Conservation (phyloP, 2,329 filamentous ascomycete genomes). For the Exophiala viscosa region DNA sequence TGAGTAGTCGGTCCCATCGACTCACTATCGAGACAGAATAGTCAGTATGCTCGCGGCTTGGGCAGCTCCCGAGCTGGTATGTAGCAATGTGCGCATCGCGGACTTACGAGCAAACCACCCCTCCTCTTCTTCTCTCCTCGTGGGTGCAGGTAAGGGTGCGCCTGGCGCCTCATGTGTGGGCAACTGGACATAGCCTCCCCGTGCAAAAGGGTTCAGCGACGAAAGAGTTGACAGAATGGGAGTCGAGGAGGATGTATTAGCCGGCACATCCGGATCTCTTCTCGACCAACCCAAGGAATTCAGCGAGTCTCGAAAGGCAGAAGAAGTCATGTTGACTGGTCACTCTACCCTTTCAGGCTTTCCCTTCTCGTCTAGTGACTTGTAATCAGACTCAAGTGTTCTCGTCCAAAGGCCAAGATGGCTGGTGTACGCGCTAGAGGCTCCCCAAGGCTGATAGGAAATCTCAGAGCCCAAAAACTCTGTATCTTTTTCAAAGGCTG, state of each 20-base stretch:
- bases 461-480: too few species aligned
- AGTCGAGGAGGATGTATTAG: constrained; percentile 64
- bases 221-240: constrained; percentile 77
- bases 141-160: constrained; percentile 80
- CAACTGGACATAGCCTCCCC: constrained; percentile 80
- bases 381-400: not conserved
- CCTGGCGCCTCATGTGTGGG: constrained; percentile 79
- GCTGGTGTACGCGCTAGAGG: too few species aligned
- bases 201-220: constrained; percentile 80
- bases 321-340: constrained; percentile 66
- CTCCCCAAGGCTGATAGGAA: too few species aligned
- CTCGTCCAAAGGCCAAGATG: not conserved
- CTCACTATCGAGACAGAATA: constrained; percentile 62
- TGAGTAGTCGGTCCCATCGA: constrained; percentile 90
- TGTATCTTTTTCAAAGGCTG: too few species aligned
- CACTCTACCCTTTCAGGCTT: constrained; percentile 8
- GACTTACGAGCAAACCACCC: constrained; percentile 91
- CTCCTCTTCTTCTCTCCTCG: constrained; percentile 87
- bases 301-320: constrained; percentile 89
- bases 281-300: constrained; percentile 93
- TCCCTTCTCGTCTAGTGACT: constrained; percentile 1
- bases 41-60: constrained; percentile 15
- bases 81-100: constrained; percentile 15
- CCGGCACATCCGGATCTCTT: constrained; percentile 70
- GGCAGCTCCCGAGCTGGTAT: not conserved